Conservation (phyloP, 2,329 filamentous ascomycete genomes). For the Chaetomiaceae sp. region DNA sequence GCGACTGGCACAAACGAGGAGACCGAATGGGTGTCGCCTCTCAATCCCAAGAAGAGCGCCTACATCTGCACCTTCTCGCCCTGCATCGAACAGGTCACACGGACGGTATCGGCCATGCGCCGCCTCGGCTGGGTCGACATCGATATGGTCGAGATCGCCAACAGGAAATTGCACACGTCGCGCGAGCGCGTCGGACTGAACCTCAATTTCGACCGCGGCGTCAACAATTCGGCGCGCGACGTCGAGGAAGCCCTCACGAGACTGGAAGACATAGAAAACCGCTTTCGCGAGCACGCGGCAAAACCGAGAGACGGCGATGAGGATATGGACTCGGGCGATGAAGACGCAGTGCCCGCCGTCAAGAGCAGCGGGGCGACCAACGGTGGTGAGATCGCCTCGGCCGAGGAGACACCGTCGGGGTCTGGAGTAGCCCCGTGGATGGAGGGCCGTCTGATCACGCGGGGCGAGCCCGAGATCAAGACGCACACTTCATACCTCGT, state of each 20-base stretch:
- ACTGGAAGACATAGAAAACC: conserved; percentile 67
- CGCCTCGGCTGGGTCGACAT: conserved; percentile 85
- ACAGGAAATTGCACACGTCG: conserved; percentile 73
- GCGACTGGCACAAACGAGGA: conserved; percentile 10
- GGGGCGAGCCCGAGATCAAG: conserved; percentile 83
- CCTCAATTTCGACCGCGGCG: conserved; percentile 59
- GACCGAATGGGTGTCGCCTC: conserved; percentile 49
- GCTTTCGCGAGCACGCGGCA: conserved; percentile 49
- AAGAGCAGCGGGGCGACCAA: conserved; percentile 27
- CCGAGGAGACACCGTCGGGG: conserved; percentile 23
- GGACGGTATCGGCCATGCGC: conserved; percentile 76
- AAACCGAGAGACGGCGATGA: conserved; percentile 31
- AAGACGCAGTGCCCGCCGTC: conserved; percentile 13
- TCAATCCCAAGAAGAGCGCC: conserved; percentile 67
- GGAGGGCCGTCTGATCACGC: conserved; percentile 72
- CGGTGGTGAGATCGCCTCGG: conserved; percentile 27
- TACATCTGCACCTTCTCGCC: conserved; percentile 93
- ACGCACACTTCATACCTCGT: conserved; percentile 96
- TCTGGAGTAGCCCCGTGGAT: conserved; percentile 54
- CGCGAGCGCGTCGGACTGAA: conserved; percentile 75
- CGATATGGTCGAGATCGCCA: conserved; percentile 83
- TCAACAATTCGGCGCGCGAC: conserved; percentile 63
- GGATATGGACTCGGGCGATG: conserved; percentile 14
- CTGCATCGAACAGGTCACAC: conserved; percentile 92
- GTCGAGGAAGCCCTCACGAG: conserved; percentile 75